Base-by-base conservation (phyloP, 768 basidiomycete genomes). In the Mycena vulgaris region DNA sequence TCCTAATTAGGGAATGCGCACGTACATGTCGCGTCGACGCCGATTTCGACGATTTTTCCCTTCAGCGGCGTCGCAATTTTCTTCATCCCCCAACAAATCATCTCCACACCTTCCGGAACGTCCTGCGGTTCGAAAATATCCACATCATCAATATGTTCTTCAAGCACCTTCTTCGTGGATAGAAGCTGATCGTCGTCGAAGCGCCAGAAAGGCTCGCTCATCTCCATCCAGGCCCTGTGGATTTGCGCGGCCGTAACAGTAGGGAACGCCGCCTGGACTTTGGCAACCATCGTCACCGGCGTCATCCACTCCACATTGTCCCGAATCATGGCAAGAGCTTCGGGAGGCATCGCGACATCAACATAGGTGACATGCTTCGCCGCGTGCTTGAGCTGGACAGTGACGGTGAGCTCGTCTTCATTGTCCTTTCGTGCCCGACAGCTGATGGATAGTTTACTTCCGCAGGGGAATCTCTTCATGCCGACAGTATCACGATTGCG, bases 71-170 rank as follows among this genome's bases (percentile, higher is more conserved):
- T 72, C 74, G 59, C 59, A 60, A 77, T 59, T 62, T 66, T 48
- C 63, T 69, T 31, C 75, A 55, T 65, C 3, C 76, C 78, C 75
- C 74, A 79, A 40, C 74, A 73, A 11, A 79, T 39, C 33, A 73
- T 74, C 51, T 78, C 67, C 0, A 80, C 70, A n/a, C 75, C 78
- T n/a, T 78, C 75, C 5, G 69, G 68, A 2, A 73, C 45, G 10
- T n/a, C n/a, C n/a, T n/a, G n/a, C n/a, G n/a, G n/a, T n/a, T 70
- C 35, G 47, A 78, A 76, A 3, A 79, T 57, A 56, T 79, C 77
- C 3, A 78, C 74, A 9, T 76, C 74, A 39, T 78, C 68, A 2
- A 25, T 11, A 45, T 49, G 42, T 11, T 45, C 42, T 11, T 45
- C 5, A 3, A 45, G 21, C 42, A 45, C 3, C 21, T 45, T 45